Base-by-base conservation (phyloP, 306 rosid genomes). In the Cucumis sativus region DNA sequence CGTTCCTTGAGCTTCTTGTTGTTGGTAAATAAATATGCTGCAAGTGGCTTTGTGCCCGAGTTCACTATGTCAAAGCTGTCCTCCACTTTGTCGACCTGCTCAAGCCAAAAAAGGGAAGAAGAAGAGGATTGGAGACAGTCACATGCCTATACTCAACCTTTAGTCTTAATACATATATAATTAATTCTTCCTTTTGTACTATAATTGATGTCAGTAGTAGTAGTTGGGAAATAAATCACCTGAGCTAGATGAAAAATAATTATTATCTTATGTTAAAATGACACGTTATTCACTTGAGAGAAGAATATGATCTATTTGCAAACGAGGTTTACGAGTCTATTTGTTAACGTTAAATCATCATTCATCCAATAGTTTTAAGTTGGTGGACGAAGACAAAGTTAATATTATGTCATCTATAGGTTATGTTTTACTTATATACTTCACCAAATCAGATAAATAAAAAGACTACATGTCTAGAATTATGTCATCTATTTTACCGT, bases 21-120 rank as follows among this genome's bases (percentile, higher is more conserved):
- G 86, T 69, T 86, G 74, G 99, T 91, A 78, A 96, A 96, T 77
- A 96, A 61, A 83, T 96, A 96, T 23, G 99, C 99, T 30, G 99
- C 99, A 12, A 96, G 98, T 60, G 99, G 99, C 83, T 96, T 96
- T 77, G 99, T 1, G 78, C 91, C 92, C 7, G 99, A 89, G 79
- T 82, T 87, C 77, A 96, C 91, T 80, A 92, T 54, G 39, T 88
- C 89, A 39, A 91, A 89, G 80, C 99, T 85, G 79, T 91, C 97
- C 82, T 89, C 98, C 75, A 96, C 56, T 78, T 89, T 88, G 52
- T 91, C 92, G 10, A 96, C 96, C 99, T 95, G 91, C 78, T 80
- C 73, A 81, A 80, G 76, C 40, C 67, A 43, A 72, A 35, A 39
- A 39, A 7, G 8, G 41, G 41, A 7, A 35, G 1, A 63, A 30